phyloP scores from a whole-genome alignment of 2,329 filamentous ascomycete species.

The Colletotrichum tabaci region DNA sequence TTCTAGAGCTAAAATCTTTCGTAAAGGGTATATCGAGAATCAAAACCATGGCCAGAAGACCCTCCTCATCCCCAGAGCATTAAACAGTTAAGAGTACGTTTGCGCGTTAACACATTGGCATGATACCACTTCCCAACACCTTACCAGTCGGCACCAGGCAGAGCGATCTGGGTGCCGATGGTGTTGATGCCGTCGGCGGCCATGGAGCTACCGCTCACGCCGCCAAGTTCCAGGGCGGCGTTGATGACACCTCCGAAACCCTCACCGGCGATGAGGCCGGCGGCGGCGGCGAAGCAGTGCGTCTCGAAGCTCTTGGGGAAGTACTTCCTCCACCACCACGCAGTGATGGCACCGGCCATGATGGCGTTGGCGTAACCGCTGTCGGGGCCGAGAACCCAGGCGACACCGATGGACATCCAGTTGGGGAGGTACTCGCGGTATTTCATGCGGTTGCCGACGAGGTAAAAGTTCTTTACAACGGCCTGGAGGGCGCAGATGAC shows the following conservation, averaged over 20 bases:
- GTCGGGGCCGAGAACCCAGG: conserved; percentile 71
- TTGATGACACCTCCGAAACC: conserved; percentile 75
- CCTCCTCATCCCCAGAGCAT: neutral
- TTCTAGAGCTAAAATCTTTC: neutral
- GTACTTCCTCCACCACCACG: conserved; percentile 69
- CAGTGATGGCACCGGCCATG: conserved; percentile 67
- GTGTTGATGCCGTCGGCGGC: neutral
- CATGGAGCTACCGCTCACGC: conserved; percentile 41
- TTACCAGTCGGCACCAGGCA: conserved; percentile 35
- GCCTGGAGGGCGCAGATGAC: conserved; percentile 66
- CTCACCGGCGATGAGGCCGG: conserved; percentile 74
- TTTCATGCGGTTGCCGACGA: conserved; percentile 66
- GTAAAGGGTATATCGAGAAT: conserved; percentile 3
- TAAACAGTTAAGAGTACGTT: neutral
- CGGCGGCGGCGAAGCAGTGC: conserved; percentile 72
- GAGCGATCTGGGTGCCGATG: conserved; percentile 37
- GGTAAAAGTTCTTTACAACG: conserved; percentile 67
- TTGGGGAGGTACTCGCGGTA: conserved; percentile 72
- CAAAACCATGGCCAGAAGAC: neutral
- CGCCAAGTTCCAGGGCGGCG: conserved; percentile 59
- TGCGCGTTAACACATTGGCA: neutral
- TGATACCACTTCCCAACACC: neutral
- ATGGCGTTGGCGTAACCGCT: conserved; percentile 70
- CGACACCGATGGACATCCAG: conserved; percentile 74
- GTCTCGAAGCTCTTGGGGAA: conserved; percentile 65